These are phyloP conservation scores for Pyracantha coccinea DNA, from an alignment of 331 rosid species.

Conservation along the genomic window DNA sequence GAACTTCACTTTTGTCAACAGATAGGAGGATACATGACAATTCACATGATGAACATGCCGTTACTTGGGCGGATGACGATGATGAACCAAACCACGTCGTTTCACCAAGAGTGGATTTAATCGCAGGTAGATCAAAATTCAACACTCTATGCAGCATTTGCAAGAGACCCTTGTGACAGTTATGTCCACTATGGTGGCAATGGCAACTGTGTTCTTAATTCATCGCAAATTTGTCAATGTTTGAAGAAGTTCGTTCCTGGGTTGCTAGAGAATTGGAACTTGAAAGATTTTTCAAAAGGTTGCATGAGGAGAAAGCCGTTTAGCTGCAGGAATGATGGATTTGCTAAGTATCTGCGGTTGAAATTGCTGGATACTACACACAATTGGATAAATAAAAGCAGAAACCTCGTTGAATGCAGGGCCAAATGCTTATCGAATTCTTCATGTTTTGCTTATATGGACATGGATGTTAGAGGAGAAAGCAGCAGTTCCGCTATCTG, in stretches of 20 bases:
- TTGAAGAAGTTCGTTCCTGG: conserved; percentile 32
- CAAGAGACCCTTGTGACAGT: conserved; percentile 37
- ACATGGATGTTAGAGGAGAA: conserved; percentile 19
- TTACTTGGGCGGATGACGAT: conserved; percentile 9
- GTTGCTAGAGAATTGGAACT: conserved; percentile 24
- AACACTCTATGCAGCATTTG: conserved; percentile 36
- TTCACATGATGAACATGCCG: not conserved
- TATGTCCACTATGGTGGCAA: conserved; percentile 33
- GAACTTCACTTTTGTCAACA: conserved; percentile 7
- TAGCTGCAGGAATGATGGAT: conserved; percentile 28
- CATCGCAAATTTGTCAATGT: conserved; percentile 40
- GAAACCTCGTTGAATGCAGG: conserved; percentile 16
- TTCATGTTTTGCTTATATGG: conserved; percentile 16
- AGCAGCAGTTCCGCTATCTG: conserved; percentile 31
- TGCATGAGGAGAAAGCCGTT: conserved; percentile 19
- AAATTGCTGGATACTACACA: conserved; percentile 38
- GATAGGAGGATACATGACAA: no score
- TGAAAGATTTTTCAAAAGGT: conserved; percentile 34
- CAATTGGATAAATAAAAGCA: conserved; percentile 29
- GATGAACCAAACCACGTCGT: not conserved
- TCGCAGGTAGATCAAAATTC: conserved; percentile 23
- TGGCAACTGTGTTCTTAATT: conserved; percentile 28
- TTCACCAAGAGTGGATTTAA: conserved; percentile 23
- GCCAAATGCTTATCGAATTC: conserved; percentile 20
- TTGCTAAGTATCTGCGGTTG: conserved; percentile 19